Evolutionary conservation across 352 stramenopile species (phyloP).

Genomic region (Pythium rhizo-oryzae): DNA sequence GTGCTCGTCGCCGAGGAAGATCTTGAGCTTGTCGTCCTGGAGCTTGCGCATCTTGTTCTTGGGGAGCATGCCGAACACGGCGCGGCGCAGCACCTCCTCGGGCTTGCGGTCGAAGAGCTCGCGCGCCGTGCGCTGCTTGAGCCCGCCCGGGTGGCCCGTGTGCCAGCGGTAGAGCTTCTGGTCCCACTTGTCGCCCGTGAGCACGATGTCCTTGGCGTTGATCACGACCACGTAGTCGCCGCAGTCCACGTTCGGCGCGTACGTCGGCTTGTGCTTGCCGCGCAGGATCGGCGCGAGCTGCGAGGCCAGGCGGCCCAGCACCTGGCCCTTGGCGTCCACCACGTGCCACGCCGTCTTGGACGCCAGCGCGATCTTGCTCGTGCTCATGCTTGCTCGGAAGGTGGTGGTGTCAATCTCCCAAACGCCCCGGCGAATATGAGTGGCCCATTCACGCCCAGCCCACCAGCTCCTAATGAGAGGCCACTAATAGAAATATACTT

Average conservation of each 20-base stretch:
- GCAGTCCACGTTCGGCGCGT: conserved; percentile 97
- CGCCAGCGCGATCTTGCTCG: conserved; percentile 83
- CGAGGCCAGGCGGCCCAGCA: conserved; percentile 95
- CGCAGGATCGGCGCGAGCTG: conserved; percentile 96
- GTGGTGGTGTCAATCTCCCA: not conserved
- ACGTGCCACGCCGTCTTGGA: conserved; percentile 95
- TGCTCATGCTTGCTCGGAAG: conserved; percentile 35
- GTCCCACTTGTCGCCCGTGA: conserved; percentile 97
- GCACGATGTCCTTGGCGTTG: conserved; percentile 95
- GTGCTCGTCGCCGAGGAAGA: conserved; percentile 94
- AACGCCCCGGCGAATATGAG: not conserved
- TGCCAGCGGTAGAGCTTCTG: conserved; percentile 99
- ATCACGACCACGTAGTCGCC: conserved; percentile 98
- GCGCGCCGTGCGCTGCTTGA: conserved; percentile 95
- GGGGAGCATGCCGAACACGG: conserved; percentile 98
- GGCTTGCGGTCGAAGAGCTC: conserved; percentile 95
- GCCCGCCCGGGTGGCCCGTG: conserved; percentile 96
- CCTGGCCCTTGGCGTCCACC: conserved; percentile 95
- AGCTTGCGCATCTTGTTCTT: conserved; percentile 96
- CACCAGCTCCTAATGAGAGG: not conserved
- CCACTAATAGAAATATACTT: conserved; percentile 10
- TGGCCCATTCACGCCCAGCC: not conserved
- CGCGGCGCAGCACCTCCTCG: conserved; percentile 95
- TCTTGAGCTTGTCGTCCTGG: conserved; percentile 96
- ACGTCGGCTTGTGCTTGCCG: conserved; percentile 99